Base-by-base conservation (phyloP, 352 stramenopile species). In the Globisporangium okanoganense region DNA sequence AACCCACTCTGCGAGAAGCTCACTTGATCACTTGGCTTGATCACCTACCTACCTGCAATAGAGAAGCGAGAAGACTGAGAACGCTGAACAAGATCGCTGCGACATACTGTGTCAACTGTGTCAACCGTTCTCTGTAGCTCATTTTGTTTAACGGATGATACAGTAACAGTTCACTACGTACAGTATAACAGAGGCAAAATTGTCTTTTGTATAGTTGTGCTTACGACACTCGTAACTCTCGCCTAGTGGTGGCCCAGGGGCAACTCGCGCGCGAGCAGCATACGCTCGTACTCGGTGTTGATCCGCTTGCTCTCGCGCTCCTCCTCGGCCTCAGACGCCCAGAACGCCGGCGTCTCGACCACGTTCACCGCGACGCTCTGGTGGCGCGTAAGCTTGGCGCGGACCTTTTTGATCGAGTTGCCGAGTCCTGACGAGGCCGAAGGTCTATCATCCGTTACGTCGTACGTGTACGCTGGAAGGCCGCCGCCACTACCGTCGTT, bases 291-390 rank as follows among this genome's bases (percentile, higher is more conserved):
- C 38, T 27, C 54, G 27, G 40, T 38, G n/a, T 60, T 60, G 40
- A 60, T 51, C 41, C 25, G 33, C 36, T 49, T 40, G 14, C 20
- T 51, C 38, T 60, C 27, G 24, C 36, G 54, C 25, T 20, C 41
- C 27, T 60, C 54, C 22, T 60, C 38, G 2, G 22, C 16, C 25
- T 51, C 54, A 2, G 24, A 31, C 8, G 25, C n/a, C 54, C 54
- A 61, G 54, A 61, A 61, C 4, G 29, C 14, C 27, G 54, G 54
- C 18, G 67, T 63, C 36, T 71, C 67, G 7, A 75, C 43, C n/a
- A 75, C 56, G 48, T 66, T 69, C 10, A 65, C 20, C 20, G 60
- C 64, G 18, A 69, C 61, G 52, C 67, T 75, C 61, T 67, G 61
- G 52, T 58, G 20, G 18, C 67, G 67, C 1, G n/a, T 43, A 5